Conservation (phyloP, 192 early-diverging fungal genomes). For the Backusella westeae region DNA sequence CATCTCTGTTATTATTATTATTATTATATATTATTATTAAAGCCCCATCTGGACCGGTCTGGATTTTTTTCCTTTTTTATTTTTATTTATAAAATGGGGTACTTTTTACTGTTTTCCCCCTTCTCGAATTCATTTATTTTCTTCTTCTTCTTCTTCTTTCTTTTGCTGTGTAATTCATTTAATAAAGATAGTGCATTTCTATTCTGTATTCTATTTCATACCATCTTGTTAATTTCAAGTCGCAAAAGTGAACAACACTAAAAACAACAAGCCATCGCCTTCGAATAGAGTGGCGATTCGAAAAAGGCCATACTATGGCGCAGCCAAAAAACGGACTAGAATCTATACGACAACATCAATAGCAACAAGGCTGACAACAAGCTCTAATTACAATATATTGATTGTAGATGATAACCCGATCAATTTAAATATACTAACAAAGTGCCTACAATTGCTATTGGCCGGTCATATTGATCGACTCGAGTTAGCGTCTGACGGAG, state of each 20-base stretch:
- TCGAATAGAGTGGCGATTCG: neutral
- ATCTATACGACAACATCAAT: neutral
- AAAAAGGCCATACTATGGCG: conserved; percentile 1
- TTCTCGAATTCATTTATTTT: neutral
- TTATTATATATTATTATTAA: neutral
- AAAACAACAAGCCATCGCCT: neutral
- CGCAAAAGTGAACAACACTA: neutral
- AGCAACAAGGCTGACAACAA: neutral
- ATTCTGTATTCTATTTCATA: neutral
- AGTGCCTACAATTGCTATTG: conserved; percentile 34
- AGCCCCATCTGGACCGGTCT: conserved; percentile 5
- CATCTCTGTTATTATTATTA: neutral
- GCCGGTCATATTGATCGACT: conserved; percentile 3
- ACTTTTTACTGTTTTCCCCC: neutral
- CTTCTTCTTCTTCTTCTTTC: neutral
- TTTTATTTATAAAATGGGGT: neutral
- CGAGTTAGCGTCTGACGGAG: conserved; percentile 47
- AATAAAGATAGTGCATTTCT: neutral
- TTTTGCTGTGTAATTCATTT: neutral
- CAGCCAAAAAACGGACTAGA: neutral
- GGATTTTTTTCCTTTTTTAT: neutral
- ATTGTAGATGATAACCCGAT: conserved; percentile 66
- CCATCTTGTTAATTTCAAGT: neutral
- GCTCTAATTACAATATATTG: conserved; percentile 23
- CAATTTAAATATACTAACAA: conserved; percentile 56